Base-by-base conservation (phyloP, 768 basidiomycete genomes). In the Xerocomellus amylosporus region DNA sequence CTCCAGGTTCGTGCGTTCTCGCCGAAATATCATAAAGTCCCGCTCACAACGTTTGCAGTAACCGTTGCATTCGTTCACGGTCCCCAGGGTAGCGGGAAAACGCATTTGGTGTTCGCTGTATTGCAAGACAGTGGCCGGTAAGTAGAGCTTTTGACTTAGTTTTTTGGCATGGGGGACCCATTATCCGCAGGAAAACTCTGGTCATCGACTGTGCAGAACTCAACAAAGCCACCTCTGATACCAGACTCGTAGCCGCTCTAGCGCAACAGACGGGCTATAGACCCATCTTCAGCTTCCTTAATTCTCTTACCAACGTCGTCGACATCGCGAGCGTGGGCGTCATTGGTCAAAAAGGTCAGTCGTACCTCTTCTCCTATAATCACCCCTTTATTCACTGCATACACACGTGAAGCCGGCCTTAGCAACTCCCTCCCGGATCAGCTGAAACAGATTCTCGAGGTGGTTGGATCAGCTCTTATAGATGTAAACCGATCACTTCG, bases 301-400 rank as follows among this genome's bases (percentile, higher is more conserved):
- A 87, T 62, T 92, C 89, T 0, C 71, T 92, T 65, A 89, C 82
- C 62, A 87, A 82, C 58, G 72, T 98, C 53, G 83, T 98, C 56
- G 96, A 98, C 67, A 78, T 98, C n/a, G 93, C 92, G 1, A 87
- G 86, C 54, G 82, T 94, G 40, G 95, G 95, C 2, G 65, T 98
- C n/a, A 97, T 97, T 61, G 97, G 97, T 3, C 93, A 97, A 66
- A 98, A 98, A 75, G 83, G 91, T 88, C 50, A 7, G 71, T 53
- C 24, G 8, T 49, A 6, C 9, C 24, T 15, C 12, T 42, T 15
- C 33, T 46, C 6, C 39, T 41, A 20, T 8, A 15, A 5, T 24
- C 17, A 2, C 2, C 33, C 22, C 33, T 37, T 44, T 19, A 54
- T 47, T 57, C 12, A 61, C 33, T n/a, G 2, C 50, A 13, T 33